These are phyloP conservation scores for Casaregolazyma lundiana DNA, from an alignment of 1,139 yeast genomes.

Conservation along the genomic window DNA sequence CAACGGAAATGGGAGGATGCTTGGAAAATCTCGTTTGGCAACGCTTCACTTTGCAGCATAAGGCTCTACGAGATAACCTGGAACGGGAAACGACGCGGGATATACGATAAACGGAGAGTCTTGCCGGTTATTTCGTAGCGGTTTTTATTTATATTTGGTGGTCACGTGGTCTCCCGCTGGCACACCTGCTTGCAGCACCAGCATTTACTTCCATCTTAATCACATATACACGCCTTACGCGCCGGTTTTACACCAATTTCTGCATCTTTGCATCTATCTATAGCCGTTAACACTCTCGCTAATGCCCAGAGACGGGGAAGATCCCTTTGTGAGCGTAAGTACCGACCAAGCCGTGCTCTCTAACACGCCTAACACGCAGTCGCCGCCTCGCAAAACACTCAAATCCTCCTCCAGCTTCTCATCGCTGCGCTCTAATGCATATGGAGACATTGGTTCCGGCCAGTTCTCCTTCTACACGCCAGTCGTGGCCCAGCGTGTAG, in stretches of 20 bases:
- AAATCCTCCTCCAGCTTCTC: not conserved
- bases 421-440: conserved; percentile 1
- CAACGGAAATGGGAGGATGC: too few species aligned
- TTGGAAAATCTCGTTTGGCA: not conserved
- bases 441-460: not conserved
- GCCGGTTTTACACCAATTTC: not conserved
- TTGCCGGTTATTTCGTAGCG: too few species aligned
- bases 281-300: not conserved
- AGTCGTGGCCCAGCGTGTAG: not conserved
- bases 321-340: not conserved
- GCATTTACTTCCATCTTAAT: too few species aligned
- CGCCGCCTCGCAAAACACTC: not conserved
- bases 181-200: too few species aligned
- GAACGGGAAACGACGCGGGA: too few species aligned
- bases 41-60: too few species aligned
- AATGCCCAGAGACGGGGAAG: not conserved
- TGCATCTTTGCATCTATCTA: not conserved
- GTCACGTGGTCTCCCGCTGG: too few species aligned
- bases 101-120: too few species aligned
- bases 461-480: not conserved
- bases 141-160: too few species aligned
- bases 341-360: not conserved
- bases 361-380: not conserved
- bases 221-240: too few species aligned
- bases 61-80: too few species aligned